Base-by-base conservation (phyloP, 1,139 yeast genomes). In the Magnusiomyces clavatus region DNA sequence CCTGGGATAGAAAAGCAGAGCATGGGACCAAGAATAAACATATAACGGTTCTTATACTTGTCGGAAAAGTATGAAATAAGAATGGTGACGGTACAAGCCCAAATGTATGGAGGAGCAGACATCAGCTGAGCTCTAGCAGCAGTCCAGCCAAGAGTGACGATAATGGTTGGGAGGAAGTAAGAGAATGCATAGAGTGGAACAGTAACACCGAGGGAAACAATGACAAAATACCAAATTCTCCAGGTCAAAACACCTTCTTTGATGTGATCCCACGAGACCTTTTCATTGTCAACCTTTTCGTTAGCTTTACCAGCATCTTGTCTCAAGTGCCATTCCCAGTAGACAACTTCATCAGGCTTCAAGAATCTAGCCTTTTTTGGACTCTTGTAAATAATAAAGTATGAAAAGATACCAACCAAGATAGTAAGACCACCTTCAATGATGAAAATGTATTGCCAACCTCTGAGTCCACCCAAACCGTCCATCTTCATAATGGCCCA, bases 361-460 rank as follows among this genome's bases (percentile, higher is more conserved):
- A 50, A 44, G 31, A 50, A 50, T 11, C 51, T 40, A 31, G 47
- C 45, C 2, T 14, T 13, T 24, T 46, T 34, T 19, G 51, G 51
- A 20, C 41, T 40, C 16, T 49, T 49, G 36, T 46, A 49, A 16
- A 49, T 49, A 29, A 49, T 46, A 14, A 49, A 49, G 36, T 46
- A 49, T 35, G 49, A 49, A 13, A 79, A 63, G 20, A 81, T n/a
- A 8, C 83, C 87, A 43, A 64, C 63, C 2, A 60, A 49, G 16
- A 69, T 60, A 6, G 74, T 69, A 10, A 55, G 39, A 1, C 51
- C 50, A 14, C 75, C 75, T 59, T 70, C 75, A 37, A 69, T 63
- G 16, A 72, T 55, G 52, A 66, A 72, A 43, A 72, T 63, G 60
- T 68, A 70, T 49, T 68, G 62, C 68, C 72, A 72, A 4, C 71